Percentiles rank a stretch among this genome's conserved stretches.
Conservation (phyloP, 2,329 filamentous ascomycete genomes). For the Colletotrichum limetticola region DNA sequence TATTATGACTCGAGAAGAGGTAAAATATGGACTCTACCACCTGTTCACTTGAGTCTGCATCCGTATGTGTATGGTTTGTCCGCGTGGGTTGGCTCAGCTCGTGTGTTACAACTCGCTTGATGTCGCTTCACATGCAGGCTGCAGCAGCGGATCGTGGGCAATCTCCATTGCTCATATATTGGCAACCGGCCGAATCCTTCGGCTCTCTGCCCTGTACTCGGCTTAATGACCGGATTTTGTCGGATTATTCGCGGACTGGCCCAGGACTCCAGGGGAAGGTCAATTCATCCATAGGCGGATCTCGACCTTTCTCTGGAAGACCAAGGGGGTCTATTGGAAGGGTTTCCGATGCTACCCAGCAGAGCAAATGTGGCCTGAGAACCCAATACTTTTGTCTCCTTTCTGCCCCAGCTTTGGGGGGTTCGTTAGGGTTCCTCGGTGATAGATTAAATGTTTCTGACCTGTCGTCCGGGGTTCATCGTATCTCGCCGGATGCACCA, state of each 20-base stretch:
- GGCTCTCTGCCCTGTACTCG: slow-evolving; percentile 14
- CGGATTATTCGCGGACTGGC: background rate
- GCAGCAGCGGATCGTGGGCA: background rate
- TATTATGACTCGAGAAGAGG: slow-evolving; percentile 10
- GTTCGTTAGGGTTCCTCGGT: background rate
- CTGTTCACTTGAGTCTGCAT: background rate
- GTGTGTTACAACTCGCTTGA: background rate
- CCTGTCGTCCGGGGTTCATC: slow-evolving; percentile 3
- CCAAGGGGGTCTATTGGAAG: background rate
- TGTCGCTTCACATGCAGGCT: background rate
- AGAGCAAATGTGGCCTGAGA: slow-evolving; percentile 4
- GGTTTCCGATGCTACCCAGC: slow-evolving; percentile 6
- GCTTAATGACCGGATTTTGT: slow-evolving; percentile 2
- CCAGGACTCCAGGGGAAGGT: background rate
- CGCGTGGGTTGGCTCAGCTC: background rate
- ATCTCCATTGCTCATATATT: slow-evolving; percentile 6
- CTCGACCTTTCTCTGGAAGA: background rate
- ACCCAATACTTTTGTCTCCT: background rate
- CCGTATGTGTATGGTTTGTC: background rate
- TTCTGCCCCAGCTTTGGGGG: background rate
- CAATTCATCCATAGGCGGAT: background rate
- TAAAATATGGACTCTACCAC: background rate
- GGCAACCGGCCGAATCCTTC: slow-evolving; percentile 21
- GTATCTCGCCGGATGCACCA: slow-evolving; percentile 1
- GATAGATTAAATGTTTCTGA: slow-evolving; percentile 1